Base-by-base conservation (phyloP, 2,329 filamentous ascomycete species). In the Gremmenia infestans region DNA sequence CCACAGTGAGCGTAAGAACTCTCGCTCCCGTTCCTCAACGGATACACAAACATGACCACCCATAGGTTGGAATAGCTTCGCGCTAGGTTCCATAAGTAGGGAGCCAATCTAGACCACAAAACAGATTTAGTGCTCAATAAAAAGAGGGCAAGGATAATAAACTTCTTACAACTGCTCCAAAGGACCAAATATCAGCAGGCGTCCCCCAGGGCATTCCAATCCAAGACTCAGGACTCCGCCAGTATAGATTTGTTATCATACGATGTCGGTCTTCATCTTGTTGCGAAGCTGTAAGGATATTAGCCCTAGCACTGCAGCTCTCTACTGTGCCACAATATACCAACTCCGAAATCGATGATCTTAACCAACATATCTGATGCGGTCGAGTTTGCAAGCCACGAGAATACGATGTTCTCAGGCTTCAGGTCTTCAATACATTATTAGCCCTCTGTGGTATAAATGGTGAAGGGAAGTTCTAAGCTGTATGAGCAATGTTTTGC, bases 221-320 rank as follows among this genome's bases (percentile, higher is more conserved):
- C 51, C 55, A 57, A 36, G 56, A 52, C 48, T 58, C 56, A 49
- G 56, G 56, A 49, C 52, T 55, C 39, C 56, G 56, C 52, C 49
- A 58, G 50, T 49, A 55, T 2, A 49, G 52, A 46, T 58, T 58
- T 36, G 48, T 58, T 28, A 55, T 58, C 49, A 52, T 48, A 36
- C 35, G 56, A 39, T 9, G 17, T 28, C 49, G 48, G 36, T 55
- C 56, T 19, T 58, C 23, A 15, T 22, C 36, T 36, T 19, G 35
- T 50, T 46, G 43, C 8, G 56, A 54, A 7, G 56, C 52, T 58
- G 35, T 39, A 39, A 51, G n/a, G 4, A 46, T 50, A 22, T 58
- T n/a, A 52, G 48, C 19, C 12, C 52, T 42, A 22, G 47, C 43
- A 43, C n/a, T 40, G 11, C 11, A 52, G 9, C 19, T 42, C n/a